Evolutionary conservation across 2,329 filamentous ascomycete genomes (phyloP).

Genomic region (Lasiodiplodia sp.): DNA sequence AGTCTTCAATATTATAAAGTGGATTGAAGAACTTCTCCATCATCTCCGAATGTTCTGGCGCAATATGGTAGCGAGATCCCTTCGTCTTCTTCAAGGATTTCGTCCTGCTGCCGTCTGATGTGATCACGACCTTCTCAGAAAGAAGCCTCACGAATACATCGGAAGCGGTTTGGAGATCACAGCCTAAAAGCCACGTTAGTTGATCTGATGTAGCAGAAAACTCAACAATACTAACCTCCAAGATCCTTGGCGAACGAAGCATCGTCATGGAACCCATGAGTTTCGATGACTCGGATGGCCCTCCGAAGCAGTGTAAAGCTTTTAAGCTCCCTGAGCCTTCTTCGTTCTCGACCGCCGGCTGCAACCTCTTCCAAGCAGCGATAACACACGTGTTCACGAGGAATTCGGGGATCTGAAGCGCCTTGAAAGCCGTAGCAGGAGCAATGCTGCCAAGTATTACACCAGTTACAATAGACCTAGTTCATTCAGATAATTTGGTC

Average conservation of each 20-base stretch:
- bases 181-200: slow-evolving; percentile 29
- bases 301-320: slow-evolving; percentile 35
- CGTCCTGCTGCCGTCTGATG: slow-evolving; percentile 25
- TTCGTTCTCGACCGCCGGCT: slow-evolving; percentile 33
- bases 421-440: slow-evolving; percentile 55
- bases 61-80: slow-evolving; percentile 26
- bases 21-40: slow-evolving; percentile 37
- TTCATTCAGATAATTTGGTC: slow-evolving; percentile 16
- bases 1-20: slow-evolving; percentile 2
- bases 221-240: not conserved
- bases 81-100: slow-evolving; percentile 28
- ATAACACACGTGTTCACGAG: slow-evolving; percentile 52
- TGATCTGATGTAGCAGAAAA: too few species aligned
- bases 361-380: slow-evolving; percentile 47
- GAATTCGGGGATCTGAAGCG: slow-evolving; percentile 1
- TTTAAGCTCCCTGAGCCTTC: slow-evolving; percentile 31
- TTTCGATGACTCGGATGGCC: slow-evolving; percentile 35
- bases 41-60: slow-evolving; percentile 25
- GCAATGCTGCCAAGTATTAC: slow-evolving; percentile 55
- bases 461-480: slow-evolving; percentile 55
- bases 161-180: slow-evolving; percentile 34
- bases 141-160: slow-evolving; percentile 32
- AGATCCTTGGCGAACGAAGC: slow-evolving; percentile 17
- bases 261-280: slow-evolving; percentile 29
- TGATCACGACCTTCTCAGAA: slow-evolving; percentile 30